Base-by-base conservation (phyloP, 148 eudicot species). In the Vaccinium macrocarpon region DNA sequence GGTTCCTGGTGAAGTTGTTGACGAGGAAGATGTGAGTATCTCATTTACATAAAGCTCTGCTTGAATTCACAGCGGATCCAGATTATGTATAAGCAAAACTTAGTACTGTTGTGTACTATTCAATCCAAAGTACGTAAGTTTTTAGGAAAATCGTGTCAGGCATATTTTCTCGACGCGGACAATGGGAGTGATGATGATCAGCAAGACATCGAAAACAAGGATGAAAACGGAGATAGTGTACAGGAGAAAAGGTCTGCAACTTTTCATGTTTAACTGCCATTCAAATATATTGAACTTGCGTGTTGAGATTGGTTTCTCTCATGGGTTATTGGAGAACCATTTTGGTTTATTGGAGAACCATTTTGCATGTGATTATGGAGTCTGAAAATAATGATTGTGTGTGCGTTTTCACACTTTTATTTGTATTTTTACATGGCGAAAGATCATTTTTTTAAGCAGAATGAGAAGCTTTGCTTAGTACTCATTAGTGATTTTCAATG, bases 101-200 rank as follows among this genome's bases (percentile, higher is more conserved):
- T 71, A 64, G 66, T 76, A 48, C 8, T 18, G n/a, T 35, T n/a
- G 10, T 27, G 16, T 12, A 12, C 18, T 14, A 68, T 68, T 68
- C 38, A 14, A 29, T 68, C 73, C 18, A 68, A 68, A 13, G 35
- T 68, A 68, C 18, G 1, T 27, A 68, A 68, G 5, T 68, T 68
- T 12, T 27, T 38, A 29, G 73, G 1, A 27, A 29, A 68, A 83
- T 52, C 78, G 46, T 70, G 48, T 62, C 92, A 96, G 99, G 92
- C 88, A 87, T 94, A 91, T 90, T 94, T 96, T 84, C 94, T 96
- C 86, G 99, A 96, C 7, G 99, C 92, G 38, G 98, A 91, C 72
- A 56, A 84, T 85, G 93, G 51, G 84, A 92, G 88, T 86, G 98
- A 94, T 76, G 93, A 92, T 76, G 90, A 86, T 78, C 92, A 84